Percentiles rank a stretch among this genome's conserved stretches.
These are phyloP conservation scores for Phytopythium chamaehyphon DNA, from an alignment of 352 stramenopile species.

Conservation along the genomic window DNA sequence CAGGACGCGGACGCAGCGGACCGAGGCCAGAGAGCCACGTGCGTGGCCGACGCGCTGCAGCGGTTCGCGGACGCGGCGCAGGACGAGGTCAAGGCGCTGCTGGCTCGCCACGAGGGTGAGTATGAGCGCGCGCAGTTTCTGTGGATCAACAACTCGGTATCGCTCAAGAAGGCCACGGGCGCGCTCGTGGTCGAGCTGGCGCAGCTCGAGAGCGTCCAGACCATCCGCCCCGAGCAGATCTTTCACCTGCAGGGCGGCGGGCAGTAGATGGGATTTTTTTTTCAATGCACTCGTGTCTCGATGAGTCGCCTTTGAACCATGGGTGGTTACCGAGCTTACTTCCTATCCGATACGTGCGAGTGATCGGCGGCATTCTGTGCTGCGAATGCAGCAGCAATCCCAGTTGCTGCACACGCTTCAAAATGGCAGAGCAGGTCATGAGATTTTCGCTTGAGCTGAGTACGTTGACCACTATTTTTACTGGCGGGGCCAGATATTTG, in stretches of 20 bases:
- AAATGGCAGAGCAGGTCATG: too few species aligned
- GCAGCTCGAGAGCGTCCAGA: constrained; percentile 33
- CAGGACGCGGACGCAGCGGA: constrained; percentile 8
- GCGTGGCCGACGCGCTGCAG: constrained; percentile 46
- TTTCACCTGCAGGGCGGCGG: constrained; percentile 24
- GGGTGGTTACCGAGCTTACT: too few species aligned
- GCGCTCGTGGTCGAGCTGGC: constrained; percentile 37
- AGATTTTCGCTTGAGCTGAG: too few species aligned
- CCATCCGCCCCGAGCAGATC: constrained; percentile 41
- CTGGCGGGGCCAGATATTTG: too few species aligned
- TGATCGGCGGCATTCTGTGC: too few species aligned
- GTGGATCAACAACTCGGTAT: constrained; percentile 70
- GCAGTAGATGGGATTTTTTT: not conserved
- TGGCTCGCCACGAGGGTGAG: constrained; percentile 20
- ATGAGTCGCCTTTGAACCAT: too few species aligned
- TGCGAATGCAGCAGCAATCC: too few species aligned
- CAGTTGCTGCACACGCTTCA: too few species aligned
- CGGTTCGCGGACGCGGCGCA: constrained; percentile 43
- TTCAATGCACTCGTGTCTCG: too few species aligned
- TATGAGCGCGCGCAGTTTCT: constrained; percentile 38
- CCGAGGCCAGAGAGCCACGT: constrained; percentile 33
- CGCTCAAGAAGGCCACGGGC: constrained; percentile 30
- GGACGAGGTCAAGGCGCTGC: constrained; percentile 36
- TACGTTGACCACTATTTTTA: too few species aligned
- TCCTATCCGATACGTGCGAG: too few species aligned